Evolutionary conservation across 1,139 yeast species (phyloP).

Genomic region (Nakaseomyces delphensis): DNA sequence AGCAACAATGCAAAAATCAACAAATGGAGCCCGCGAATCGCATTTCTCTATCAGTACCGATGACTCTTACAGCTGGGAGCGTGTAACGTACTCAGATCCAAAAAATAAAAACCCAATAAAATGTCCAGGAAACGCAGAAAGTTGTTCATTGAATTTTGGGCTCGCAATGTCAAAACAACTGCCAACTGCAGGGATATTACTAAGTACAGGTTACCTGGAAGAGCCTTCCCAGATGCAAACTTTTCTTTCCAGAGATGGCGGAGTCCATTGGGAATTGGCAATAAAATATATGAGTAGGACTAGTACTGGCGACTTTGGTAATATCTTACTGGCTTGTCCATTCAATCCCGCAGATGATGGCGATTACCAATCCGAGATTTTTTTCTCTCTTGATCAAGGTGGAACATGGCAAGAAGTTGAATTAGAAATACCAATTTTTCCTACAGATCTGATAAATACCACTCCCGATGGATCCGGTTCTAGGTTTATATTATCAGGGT

Average conservation of each 20-base stretch:
- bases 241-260: constrained; percentile 9
- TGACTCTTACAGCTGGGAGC: constrained; percentile 58
- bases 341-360: constrained; percentile 27
- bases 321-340: constrained; percentile 53
- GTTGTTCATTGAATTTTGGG: constrained; percentile 33
- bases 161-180: too few relatives aligned
- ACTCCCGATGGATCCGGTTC: constrained; percentile 64
- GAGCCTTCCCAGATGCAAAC: constrained; percentile 1
- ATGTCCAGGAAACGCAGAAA: constrained; percentile 59
- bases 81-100: constrained; percentile 40
- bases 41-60: constrained; percentile 47
- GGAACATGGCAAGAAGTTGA: constrained; percentile 47
- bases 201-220: constrained; percentile 47
- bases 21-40: constrained; percentile 9
- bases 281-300: constrained; percentile 48
- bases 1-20: not conserved
- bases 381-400: constrained; percentile 72
- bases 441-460: constrained; percentile 45
- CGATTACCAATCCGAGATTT: constrained; percentile 32
- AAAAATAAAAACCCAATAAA: constrained; percentile 39
- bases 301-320: constrained; percentile 76
- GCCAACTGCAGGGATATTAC: constrained; percentile 66
- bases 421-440: constrained; percentile 42
- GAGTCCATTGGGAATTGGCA: constrained; percentile 50
- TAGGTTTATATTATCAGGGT: constrained; percentile 50